Evolutionary conservation across 148 eudicot genomes (phyloP).

Genomic region (Bassia scoparia): DNA sequence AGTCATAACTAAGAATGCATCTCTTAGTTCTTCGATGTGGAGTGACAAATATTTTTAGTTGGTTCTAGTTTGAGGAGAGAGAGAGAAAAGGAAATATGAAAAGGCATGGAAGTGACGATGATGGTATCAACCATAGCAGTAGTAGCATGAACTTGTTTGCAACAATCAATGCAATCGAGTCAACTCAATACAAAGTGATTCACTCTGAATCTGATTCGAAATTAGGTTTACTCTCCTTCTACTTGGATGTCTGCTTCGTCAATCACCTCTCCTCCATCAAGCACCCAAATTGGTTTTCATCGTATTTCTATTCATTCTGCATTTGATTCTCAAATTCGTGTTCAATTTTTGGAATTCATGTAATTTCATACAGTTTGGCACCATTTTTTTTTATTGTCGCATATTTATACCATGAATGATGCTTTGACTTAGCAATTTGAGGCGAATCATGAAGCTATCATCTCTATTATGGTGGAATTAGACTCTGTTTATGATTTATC

Average conservation of each 20-base stretch:
- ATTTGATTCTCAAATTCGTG: not conserved
- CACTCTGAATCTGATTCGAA: conserved; percentile 74
- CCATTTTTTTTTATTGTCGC: not conserved
- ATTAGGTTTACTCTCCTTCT: conserved; percentile 59
- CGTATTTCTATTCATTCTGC: conserved; percentile 26
- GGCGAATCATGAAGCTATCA: no score
- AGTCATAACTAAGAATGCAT: no score
- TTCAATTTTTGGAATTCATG: not conserved
- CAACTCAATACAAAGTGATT: conserved; percentile 60
- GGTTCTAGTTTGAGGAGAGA: not conserved
- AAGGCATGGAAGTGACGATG: conserved; percentile 12
- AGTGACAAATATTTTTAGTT: no score
- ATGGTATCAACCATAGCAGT: not conserved
- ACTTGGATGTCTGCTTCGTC: conserved; percentile 67
- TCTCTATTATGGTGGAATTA: no score
- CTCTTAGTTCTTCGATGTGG: no score
- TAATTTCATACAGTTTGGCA: not conserved
- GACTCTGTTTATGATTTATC: no score
- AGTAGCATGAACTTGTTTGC: not conserved
- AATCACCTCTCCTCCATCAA: conserved; percentile 53
- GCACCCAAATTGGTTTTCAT: conserved; percentile 87
- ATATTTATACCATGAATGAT: not conserved
- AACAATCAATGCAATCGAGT: conserved; percentile 38
- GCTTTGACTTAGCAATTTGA: not conserved
- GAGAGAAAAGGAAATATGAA: not conserved